Evolutionary conservation across 2,329 filamentous ascomycete genomes (phyloP).

Genomic region (Proliferodiscus dingleyae): DNA sequence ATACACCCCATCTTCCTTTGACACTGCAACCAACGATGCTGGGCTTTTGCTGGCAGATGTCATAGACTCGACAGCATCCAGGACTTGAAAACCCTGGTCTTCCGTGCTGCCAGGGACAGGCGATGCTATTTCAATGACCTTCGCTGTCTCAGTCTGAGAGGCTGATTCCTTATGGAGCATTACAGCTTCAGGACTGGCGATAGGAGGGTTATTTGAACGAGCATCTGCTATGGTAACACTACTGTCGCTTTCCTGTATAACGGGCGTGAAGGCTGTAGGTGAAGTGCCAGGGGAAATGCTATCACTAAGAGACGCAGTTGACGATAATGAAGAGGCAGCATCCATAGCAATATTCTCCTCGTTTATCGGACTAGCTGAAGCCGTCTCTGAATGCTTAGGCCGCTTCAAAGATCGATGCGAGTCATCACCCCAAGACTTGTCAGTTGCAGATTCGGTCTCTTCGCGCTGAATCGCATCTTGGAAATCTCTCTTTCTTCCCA

Average conservation of each 20-base stretch:
- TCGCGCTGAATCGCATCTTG: conserved; percentile 4
- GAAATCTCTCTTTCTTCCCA: conserved; percentile 35
- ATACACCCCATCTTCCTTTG: neutral
- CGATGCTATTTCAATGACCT: neutral
- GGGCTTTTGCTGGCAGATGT: neutral
- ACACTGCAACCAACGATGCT: neutral
- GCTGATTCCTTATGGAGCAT: neutral
- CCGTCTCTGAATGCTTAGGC: conserved; percentile 18
- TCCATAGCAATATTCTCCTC: conserved; percentile 2
- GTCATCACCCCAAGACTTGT: conserved; percentile 22
- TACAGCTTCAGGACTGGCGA: neutral
- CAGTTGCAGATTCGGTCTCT: conserved; percentile 9
- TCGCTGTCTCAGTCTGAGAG: neutral
- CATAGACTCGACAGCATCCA: neutral
- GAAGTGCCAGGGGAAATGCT: neutral
- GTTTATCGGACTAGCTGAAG: conserved; percentile 4
- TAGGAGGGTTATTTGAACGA: neutral
- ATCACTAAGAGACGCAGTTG: neutral
- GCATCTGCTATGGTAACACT: too few species aligned
- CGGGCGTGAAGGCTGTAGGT: too few species aligned
- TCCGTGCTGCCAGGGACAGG: neutral
- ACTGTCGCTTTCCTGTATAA: too few species aligned
- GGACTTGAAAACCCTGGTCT: neutral
- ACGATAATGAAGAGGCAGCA: neutral
- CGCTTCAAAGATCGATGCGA: conserved; percentile 13